Evolutionary conservation across 305 asterid species (phyloP), one percentile per base, ranked within the genome.

Genomic region (Rubia balearica): DNA sequence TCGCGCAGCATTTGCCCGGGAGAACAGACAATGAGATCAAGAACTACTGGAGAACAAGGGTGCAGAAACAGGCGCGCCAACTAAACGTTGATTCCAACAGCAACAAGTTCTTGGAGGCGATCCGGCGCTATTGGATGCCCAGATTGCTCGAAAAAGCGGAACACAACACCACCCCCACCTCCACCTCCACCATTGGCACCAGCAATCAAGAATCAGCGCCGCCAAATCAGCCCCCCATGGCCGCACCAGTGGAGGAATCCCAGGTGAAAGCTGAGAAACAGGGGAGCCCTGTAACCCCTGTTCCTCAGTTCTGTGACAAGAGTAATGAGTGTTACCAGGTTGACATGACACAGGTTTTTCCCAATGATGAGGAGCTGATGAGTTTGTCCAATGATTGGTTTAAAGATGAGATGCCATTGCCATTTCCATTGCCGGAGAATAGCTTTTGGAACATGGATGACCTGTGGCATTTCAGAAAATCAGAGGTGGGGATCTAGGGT

Each of bases 11-110:
- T 73, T 68, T 94, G 53, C 97, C 96, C 0, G 98, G 97, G 36
- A 86, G 98, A 75, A 93, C 98, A 1, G 98, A 93, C 36, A 93
- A 93, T 42, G 98, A 90, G 61, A 90, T 93, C 68, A 93, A 93
- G 84, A 93, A 93, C 6, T 93, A 93, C 67, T 93, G 98, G 98
- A 83, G 98, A 76, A 93, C 97, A 13, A 74, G 96, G 79, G 97
- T 93, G 24, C 97, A 93, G n/a, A 93, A 93, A 65, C 98, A 93
- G 73, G 98, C 98, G 2, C 77, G 93, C n/a, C 97, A 89, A 62
- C 88, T 93, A 0, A 91, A 93, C 13, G 75, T 87, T 21, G 98
- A 93, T 72, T 83, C 89, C 17, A 88, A 89, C 73, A 91, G 98
- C 88, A 81, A 78, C 67, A 85, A 81, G 63, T 93, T 93, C 66